phyloP scores from a whole-genome alignment of 495 filamentous ascomycete species.

The Podospora sp. region DNA sequence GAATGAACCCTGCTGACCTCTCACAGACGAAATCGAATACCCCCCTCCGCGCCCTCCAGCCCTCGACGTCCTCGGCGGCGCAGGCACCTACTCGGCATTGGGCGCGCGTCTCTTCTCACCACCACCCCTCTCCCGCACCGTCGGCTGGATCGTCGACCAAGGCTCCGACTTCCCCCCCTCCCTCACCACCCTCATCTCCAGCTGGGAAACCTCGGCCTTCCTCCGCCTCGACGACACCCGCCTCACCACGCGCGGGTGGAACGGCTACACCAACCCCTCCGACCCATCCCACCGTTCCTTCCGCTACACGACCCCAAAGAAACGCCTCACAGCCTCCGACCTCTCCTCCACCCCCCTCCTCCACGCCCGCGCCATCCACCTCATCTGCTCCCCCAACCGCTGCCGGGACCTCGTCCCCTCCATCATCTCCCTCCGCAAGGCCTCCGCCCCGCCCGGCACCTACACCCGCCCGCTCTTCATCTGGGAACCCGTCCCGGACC shows the following conservation, averaged over 20 bases:
- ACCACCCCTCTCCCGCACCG: slow-evolving; percentile 54
- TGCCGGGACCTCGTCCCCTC: slow-evolving; percentile 64
- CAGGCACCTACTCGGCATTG: slow-evolving; percentile 80
- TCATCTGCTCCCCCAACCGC: slow-evolving; percentile 81
- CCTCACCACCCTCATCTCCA: slow-evolving; percentile 61
- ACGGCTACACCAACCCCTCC: slow-evolving; percentile 67
- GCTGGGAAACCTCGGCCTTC: slow-evolving; percentile 72
- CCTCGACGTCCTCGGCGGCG: slow-evolving; percentile 79
- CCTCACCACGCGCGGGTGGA: slow-evolving; percentile 88
- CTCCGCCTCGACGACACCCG: slow-evolving; percentile 67
- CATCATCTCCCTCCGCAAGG: slow-evolving; percentile 21
- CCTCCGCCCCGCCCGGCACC: slow-evolving; percentile 16
- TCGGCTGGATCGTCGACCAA: slow-evolving; percentile 90
- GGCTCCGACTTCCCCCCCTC: slow-evolving; percentile 81
- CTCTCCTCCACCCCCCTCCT: slow-evolving; percentile 55
- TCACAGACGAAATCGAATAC: slow-evolving; percentile 87
- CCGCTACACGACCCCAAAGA: slow-evolving; percentile 84
- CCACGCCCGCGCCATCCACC: slow-evolving; percentile 75
- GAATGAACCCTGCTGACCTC: slow-evolving; percentile 22
- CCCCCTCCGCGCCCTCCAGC: slow-evolving; percentile 61
- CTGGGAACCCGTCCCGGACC: slow-evolving; percentile 94
- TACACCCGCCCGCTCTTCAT: slow-evolving; percentile 69
- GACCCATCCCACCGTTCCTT: slow-evolving; percentile 62
- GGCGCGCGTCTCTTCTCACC: slow-evolving; percentile 86
- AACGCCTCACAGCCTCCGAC: slow-evolving; percentile 62